Evolutionary conservation across 2,329 filamentous ascomycete genomes (phyloP), one percentile per base, ranked within the genome.

Genomic region (Trichoderma oligosporum): DNA sequence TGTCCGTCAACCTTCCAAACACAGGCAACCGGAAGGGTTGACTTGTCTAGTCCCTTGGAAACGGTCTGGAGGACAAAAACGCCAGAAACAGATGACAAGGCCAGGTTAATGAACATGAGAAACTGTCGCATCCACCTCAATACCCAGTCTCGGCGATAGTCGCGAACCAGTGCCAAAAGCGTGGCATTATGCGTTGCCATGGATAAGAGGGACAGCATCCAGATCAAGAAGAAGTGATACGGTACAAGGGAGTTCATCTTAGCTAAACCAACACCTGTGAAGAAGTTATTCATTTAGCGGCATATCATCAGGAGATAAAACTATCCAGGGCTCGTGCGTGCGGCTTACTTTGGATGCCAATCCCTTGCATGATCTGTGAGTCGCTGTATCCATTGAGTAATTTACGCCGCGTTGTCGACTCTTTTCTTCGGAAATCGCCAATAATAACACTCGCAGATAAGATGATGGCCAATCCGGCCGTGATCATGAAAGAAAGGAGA

Each of bases 141-240:
- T 0, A 88, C 82, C 81, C 82, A 84, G 69, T 88, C 84, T 27
- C 84, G 73, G 61, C 82, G 82, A 71, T 86, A 86, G 65, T 87
- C 84, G 65, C 81, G 80, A 1, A 84, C 82, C 31, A 88, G 76
- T 1, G 82, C 83, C n/a, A 88, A 75, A 14, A 88, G 72, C 0
- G 84, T 83, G 4, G 82, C 77, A 58, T 86, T 84, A 68, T 88
- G 85, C 2, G 85, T 86, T 1, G 83, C 82, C 61, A 83, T 86
- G 14, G 83, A 83, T 7, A 88, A 74, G 11, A 86, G 70, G 0
- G 82, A 83, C 2, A 88, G 73, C 73, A 87, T 84, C 85, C 84
- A 88, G 62, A 88, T 81, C 55, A 87, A 78, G 73, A 87, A 87
- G 73, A 88, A 87, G 70, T 88, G 85, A 67, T 88, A 88, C 0